A percentile compares a stretch with the other conserved stretches of the same genome.
phyloP scores from a whole-genome alignment of 2,329 filamentous ascomycete species.

The Diaporthe capsici region DNA sequence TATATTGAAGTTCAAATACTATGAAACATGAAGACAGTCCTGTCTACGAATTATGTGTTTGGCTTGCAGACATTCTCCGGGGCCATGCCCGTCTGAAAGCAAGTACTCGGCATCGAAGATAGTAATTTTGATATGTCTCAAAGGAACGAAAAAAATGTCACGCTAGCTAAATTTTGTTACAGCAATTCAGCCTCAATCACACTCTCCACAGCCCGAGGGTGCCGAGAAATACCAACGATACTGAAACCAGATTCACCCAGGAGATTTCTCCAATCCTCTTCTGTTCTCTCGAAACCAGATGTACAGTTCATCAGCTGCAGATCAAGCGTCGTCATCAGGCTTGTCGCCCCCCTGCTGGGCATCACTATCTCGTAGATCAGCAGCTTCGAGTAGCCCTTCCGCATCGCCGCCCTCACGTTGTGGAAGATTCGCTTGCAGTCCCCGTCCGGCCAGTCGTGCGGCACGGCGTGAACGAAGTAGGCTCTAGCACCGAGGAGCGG shows the following conservation, averaged over 20 bases:
- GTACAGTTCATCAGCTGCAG: slow-evolving; percentile 53
- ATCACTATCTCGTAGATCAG: slow-evolving; percentile 56
- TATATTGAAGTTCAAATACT: background rate
- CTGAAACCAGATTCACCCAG: slow-evolving; percentile 48
- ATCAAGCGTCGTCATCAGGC: slow-evolving; percentile 52
- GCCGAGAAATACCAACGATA: slow-evolving; percentile 46
- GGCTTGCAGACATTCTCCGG: too few species aligned
- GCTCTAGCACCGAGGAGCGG: slow-evolving; percentile 56
- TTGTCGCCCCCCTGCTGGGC: slow-evolving; percentile 50
- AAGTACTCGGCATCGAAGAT: too few species aligned
- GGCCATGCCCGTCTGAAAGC: too few species aligned
- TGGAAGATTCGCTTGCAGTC: slow-evolving; percentile 13
- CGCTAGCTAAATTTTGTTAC: background rate
- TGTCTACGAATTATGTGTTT: background rate
- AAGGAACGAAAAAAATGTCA: too few species aligned
- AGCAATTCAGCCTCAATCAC: slow-evolving; percentile 10
- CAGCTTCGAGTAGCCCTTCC: slow-evolving; percentile 54
- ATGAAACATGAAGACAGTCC: background rate
- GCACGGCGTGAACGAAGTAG: slow-evolving; percentile 45
- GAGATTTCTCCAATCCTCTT: slow-evolving; percentile 48
- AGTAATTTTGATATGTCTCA: too few species aligned
- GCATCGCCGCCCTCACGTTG: slow-evolving; percentile 50
- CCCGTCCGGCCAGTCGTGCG: slow-evolving; percentile 52
- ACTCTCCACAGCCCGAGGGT: slow-evolving; percentile 13
- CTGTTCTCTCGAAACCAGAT: slow-evolving; percentile 50